Evolutionary conservation across 495 filamentous ascomycete species (phyloP).

Genomic region (Pyronema omphalodes): DNA sequence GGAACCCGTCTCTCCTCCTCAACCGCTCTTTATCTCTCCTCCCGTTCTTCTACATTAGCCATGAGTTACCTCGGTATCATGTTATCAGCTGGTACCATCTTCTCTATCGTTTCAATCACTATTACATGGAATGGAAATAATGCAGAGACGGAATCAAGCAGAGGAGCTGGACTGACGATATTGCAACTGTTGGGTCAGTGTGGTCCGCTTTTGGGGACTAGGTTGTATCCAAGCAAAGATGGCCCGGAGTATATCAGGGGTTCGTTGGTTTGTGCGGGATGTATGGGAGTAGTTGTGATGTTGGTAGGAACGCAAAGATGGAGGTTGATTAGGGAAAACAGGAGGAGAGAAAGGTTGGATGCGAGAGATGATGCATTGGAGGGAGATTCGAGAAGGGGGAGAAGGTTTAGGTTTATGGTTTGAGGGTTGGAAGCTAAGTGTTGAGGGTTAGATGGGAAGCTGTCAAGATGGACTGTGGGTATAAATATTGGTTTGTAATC

Average conservation of each 20-base stretch:
- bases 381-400: not conserved
- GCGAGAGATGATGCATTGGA: not conserved
- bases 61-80: constrained; percentile 52
- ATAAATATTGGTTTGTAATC: too few relatives aligned
- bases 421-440: too few relatives aligned
- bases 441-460: not conserved
- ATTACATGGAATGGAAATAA: constrained; percentile 63
- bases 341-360: not conserved
- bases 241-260: constrained; percentile 29
- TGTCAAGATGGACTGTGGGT: too few relatives aligned
- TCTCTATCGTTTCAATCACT: constrained; percentile 50
- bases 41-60: constrained; percentile 25
- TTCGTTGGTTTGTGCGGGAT: not conserved
- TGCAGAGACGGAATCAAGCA: constrained; percentile 49
- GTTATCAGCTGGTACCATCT: constrained; percentile 50
- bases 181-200: constrained; percentile 54
- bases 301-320: constrained; percentile 1
- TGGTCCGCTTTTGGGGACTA: constrained; percentile 53
- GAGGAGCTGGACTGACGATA: constrained; percentile 53
- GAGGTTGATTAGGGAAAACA: not conserved
- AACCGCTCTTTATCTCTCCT: not conserved
- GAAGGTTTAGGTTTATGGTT: not conserved
- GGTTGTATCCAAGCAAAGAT: constrained; percentile 42
- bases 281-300: not conserved
- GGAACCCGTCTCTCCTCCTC: constrained; percentile 2